These are phyloP conservation scores for Mortierella sp. DNA, from an alignment of 371 early-diverging fungal species.

Conservation along the genomic window DNA sequence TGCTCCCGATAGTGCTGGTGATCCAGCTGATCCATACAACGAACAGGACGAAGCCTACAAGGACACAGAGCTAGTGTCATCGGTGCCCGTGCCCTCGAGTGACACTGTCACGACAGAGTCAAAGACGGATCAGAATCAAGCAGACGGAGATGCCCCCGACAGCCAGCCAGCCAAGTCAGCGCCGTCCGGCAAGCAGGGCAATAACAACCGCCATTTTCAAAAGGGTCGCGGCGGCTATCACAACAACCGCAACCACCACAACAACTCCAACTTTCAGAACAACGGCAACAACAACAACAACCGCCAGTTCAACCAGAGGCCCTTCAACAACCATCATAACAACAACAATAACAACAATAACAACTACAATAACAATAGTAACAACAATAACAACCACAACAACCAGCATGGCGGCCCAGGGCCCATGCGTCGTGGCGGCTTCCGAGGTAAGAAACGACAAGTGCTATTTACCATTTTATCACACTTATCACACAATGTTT, in stretches of 20 bases:
- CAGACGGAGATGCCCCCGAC: constrained; percentile 1
- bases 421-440: constrained; percentile 48
- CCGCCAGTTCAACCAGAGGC: constrained; percentile 17
- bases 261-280: constrained; percentile 11
- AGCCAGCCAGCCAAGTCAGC: constrained; percentile 4
- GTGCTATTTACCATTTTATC: constrained; percentile 1
- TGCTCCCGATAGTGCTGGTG: background rate
- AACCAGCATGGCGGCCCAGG: constrained; percentile 35
- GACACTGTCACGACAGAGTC: constrained; percentile 2
- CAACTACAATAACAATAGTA: constrained; percentile 8
- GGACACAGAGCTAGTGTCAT: constrained; percentile 26
- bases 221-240: constrained; percentile 18
- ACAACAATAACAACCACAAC: constrained; percentile 8
- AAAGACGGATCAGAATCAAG: background rate
- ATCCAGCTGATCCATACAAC: constrained; percentile 26
- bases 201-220: constrained; percentile 18
- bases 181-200: constrained; percentile 12
- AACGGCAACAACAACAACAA: constrained; percentile 24
- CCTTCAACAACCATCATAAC: constrained; percentile 7
- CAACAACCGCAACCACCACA: constrained; percentile 18
- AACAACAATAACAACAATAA: constrained; percentile 9
- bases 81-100: constrained; percentile 15
- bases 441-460: constrained; percentile 33
- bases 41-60: constrained; percentile 23
- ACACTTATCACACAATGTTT: background rate